Base-by-base conservation (phyloP, 768 basidiomycete species). In the Sarcomyxa edulis region DNA sequence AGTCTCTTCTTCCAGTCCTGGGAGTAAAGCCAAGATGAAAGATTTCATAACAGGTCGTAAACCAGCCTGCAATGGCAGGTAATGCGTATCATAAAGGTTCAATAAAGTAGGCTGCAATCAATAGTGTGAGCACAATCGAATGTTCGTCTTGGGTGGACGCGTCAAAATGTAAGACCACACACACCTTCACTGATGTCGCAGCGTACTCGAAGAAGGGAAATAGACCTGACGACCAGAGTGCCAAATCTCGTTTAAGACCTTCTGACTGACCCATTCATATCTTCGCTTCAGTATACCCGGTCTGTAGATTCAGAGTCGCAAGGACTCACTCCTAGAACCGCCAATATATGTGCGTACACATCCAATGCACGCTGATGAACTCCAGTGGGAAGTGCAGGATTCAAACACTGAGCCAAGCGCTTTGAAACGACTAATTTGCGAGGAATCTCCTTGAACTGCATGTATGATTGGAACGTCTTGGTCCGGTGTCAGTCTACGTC, bases 181-280 rank as follows among this genome's bases (percentile, higher is more conserved):
- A 35, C 47, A 87, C 91, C 74, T 91, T 91, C 42, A 97, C 93
- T 14, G 93, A 93, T n/a, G 94, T 98, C n/a, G 95, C 85, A 7
- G 96, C 92, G 59, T 92, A 98, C 63, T 97, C 92, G 52, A 98
- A 97, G 76, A 98, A 98, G 0, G 96, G 96, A 58, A 99, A 97
- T 5, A 99, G 62, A 6, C 96, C 96, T 4, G 92, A 84, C 0
- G 91, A 92, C 96, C 96, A 99, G 14, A 97, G 68, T 4, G 86
- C 72, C 2, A 99, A 70, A 62, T 99, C 96, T 29, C 78, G 74
- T 46, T 76, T 76, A 29, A 99, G 59, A 7, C 95, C 93, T 50
- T 94, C 95, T 2, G 78, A 74, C 94, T 96, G 48, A 3, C n/a
- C n/a, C n/a, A n/a, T n/a, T n/a, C n/a, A n/a, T 9, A 35, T 32